phyloP scores from a whole-genome alignment of 257 asterid species.

The Solanum paucissectum region DNA sequence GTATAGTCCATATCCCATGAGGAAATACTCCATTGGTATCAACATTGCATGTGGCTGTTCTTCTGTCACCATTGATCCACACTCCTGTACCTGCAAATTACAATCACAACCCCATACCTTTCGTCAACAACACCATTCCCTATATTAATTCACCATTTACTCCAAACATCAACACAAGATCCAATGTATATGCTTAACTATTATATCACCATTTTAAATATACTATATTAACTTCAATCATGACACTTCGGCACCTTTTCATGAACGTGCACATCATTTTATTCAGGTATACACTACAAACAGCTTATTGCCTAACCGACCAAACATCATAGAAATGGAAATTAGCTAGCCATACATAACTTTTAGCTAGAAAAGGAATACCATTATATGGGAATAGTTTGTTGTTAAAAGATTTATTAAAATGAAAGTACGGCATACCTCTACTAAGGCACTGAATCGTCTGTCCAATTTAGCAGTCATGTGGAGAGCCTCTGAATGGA shows the following conservation, averaged over 20 bases:
- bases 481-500: conserved; percentile 56
- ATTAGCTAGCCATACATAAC: background rate
- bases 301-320: background rate
- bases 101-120: background rate
- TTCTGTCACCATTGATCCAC: conserved; percentile 93
- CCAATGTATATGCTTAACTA: background rate
- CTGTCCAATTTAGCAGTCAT: conserved; percentile 64
- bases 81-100: conserved; percentile 50
- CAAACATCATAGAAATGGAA: background rate
- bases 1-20: conserved; percentile 65
- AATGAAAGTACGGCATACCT: conserved; percentile 36
- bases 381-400: background rate
- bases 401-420: background rate
- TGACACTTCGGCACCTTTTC: background rate
- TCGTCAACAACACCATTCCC: background rate
- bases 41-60: conserved; percentile 96
- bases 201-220: background rate
- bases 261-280: background rate
- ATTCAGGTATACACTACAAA: background rate
- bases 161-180: background rate
- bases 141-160: background rate
- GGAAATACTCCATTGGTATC: conserved; percentile 68
- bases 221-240: background rate
- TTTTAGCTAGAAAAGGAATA: background rate
- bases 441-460: conserved; percentile 81